phyloP scores from a whole-genome alignment of 164 flowering plant genomes.

The Warburgia ugandensis region DNA sequence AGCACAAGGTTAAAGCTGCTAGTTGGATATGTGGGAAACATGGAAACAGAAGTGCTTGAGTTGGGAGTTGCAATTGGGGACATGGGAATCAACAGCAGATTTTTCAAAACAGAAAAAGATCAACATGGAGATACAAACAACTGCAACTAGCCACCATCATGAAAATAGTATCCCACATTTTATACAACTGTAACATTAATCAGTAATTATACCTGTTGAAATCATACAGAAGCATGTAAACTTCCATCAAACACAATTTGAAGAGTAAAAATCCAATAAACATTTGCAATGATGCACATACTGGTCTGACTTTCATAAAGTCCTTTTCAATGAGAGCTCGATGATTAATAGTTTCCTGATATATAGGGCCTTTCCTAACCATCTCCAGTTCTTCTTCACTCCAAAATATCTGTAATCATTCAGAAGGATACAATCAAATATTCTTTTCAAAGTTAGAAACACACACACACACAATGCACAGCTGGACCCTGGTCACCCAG shows the following conservation, averaged over 20 bases:
- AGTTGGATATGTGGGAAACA: no score
- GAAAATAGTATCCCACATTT: no score
- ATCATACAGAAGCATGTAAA: background rate
- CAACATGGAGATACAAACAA: no score
- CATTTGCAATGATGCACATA: conserved; percentile 17
- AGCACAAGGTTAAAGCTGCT: no score
- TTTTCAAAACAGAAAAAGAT: no score
- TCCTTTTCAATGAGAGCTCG: conserved; percentile 46
- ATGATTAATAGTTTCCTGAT: conserved; percentile 46
- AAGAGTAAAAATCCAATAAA: background rate
- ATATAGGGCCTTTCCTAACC: conserved; percentile 48
- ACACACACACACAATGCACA: background rate
- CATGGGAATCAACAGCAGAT: no score
- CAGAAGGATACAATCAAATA: background rate
- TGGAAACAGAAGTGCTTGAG: no score
- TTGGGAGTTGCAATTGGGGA: no score
- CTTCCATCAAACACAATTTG: background rate
- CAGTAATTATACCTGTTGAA: no score
- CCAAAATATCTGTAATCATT: conserved; percentile 60
- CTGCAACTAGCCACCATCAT: no score
- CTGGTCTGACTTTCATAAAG: conserved; percentile 37
- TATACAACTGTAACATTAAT: no score
- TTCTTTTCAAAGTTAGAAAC: background rate
- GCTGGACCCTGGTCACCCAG: no score
- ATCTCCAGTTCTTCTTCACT: conserved; percentile 53